Base-by-base conservation (phyloP, 176 grass and related monocot genomes). In the Raddia distichophylla region DNA sequence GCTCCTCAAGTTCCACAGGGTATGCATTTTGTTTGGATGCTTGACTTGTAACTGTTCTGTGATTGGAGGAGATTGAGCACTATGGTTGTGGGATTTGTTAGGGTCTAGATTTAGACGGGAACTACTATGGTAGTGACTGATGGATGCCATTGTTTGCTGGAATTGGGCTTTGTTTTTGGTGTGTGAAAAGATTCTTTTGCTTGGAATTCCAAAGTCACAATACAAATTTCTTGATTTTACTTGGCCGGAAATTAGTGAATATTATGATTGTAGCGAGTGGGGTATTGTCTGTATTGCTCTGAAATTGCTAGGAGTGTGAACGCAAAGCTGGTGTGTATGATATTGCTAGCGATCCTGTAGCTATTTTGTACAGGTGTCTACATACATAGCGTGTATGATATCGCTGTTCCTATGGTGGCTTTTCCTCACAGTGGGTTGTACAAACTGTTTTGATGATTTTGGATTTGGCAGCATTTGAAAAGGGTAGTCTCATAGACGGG, bases 1-100 rank as follows among this genome's bases (percentile, higher is more conserved):
- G 86, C 91, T 97, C 65, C 89, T 97, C 65, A 94, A 94, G 86
- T 91, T 91, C 75, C 94, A 94, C 69, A 82, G 84, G 89, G 94
- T 93, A 68, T 43, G 45, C 44, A 6, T 75, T 62, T 60, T 50
- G 35, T 35, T 18, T 62, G 34, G 22, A 54, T 50, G 42, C 40
- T 46, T 54, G 56, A 15, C 14, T 61, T 52, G 72, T 37, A 82
- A 37, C 66, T 86, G 65, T 77, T 81, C 10, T 32, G 37, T 67
- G 14, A 69, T 69, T 3, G 5, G 54, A 47, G 34, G 20, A 55
- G 50, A 77, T 52, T 47, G 76, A 52, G 7, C 63, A 80, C 13
- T 56, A 52, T 4, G 50, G 22, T 46, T 80, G 17, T 27, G 15
- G 14, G 8, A 40, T 42, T 69, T 54, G 43, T 61, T 74, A 69